Evolutionary conservation across 2,329 filamentous ascomycete genomes (phyloP), one percentile per base, ranked within the genome.

Genomic region (Botrytis pseudocinerea): DNA sequence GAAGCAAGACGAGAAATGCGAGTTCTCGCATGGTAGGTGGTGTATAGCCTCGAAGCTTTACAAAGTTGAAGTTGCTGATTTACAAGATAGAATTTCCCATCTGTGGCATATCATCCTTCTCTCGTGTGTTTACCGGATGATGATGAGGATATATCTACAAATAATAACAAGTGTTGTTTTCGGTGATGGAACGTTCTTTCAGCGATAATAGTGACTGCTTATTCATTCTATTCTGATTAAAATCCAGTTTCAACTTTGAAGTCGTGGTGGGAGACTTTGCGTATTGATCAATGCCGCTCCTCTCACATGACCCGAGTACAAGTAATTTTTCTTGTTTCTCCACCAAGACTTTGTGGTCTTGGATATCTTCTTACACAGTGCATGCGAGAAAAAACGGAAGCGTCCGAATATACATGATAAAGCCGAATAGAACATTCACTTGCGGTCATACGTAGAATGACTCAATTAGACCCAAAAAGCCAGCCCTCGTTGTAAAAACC

Each of bases 311-410:
- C 12, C 14, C 48, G 10, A 51, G 10, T 2, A 51, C 25, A 10
- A 4, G 12, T 14, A 51, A 4, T 6, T 51, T n/a, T 48, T n/a
- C 14, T 48, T 51, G 4, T 51, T 51, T 51, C 5, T n/a, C 25
- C 3, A 51, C 1, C 7, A 14, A n/a, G 48, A 51, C 1, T 51
- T n/a, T n/a, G 4, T n/a, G 10, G 4, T 14, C 25, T 51, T 51
- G 25, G 4, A n/a, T 1, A 14, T 9, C 10, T 1, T 4, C 1
- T 6, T n/a, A 51, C n/a, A n/a, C 6, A 14, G 48, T n/a, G 4
- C 0, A n/a, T 2, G 10, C 1, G 10, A 51, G 12, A 4, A 0
- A 2, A 14, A 6, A 14, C 0, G 10, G 22, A 51, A 6, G 25
- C 4, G 4, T 14, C 4, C n/a, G 4, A 2, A 14, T 14, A 4